Percentiles rank a stretch among this genome's conserved stretches.
phyloP scores from a whole-genome alignment of 257 asterid species.

The Ehretia macrophylla region DNA sequence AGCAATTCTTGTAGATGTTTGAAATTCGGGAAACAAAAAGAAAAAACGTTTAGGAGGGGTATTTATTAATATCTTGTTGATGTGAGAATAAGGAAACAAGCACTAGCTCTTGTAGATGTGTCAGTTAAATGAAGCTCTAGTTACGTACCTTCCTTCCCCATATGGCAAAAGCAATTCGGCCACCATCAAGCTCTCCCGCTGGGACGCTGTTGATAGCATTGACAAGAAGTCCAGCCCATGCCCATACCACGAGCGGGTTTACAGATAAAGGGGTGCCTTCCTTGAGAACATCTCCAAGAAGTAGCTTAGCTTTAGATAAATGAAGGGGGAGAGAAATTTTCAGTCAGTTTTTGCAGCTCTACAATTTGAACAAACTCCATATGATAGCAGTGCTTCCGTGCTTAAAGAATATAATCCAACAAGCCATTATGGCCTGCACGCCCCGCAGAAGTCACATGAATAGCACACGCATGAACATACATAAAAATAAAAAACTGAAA shows the following conservation, averaged over 20 bases:
- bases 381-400: neutral
- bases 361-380: neutral
- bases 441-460: too few species aligned
- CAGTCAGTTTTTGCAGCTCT: conserved; percentile 2
- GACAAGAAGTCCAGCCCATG: conserved; percentile 92
- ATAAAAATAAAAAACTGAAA: too few species aligned
- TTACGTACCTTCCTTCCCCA: conserved; percentile 92
- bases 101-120: too few species aligned
- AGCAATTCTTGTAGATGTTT: too few species aligned
- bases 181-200: conserved; percentile 97
- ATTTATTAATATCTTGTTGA: too few species aligned
- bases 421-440: neutral
- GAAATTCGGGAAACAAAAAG: too few species aligned
- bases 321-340: conserved; percentile 13
- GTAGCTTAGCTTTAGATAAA: conserved; percentile 79
- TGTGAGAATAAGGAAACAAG: too few species aligned
- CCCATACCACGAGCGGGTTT: conserved; percentile 87
- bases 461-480: too few species aligned
- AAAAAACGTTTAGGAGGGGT: too few species aligned
- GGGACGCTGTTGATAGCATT: conserved; percentile 95
- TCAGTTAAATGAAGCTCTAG: neutral
- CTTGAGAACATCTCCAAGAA: conserved; percentile 82
- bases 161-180: conserved; percentile 78
- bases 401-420: neutral
- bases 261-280: conserved; percentile 81